phyloP scores from a whole-genome alignment of 805 yeast species.

The Candida tallmaniae region DNA sequence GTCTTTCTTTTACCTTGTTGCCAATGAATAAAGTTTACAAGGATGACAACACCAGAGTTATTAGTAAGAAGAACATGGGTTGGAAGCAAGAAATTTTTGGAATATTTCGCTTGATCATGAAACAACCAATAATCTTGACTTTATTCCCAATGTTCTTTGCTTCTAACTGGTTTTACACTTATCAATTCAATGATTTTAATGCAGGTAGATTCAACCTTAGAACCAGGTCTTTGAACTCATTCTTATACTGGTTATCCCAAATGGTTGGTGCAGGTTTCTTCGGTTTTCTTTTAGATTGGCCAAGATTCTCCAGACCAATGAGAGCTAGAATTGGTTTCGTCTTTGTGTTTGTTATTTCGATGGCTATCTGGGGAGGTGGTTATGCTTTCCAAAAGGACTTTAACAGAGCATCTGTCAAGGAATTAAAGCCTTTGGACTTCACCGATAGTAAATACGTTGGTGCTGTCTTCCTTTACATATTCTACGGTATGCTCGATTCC shows the following conservation, averaged over 20 bases:
- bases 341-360: conserved; percentile 33
- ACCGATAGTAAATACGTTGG: conserved; percentile 47
- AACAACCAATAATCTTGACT: conserved; percentile 38
- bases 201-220: conserved; percentile 52
- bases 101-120: conserved; percentile 6
- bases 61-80: conserved; percentile 41
- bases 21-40: conserved; percentile 48
- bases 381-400: conserved; percentile 40
- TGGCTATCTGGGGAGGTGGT: conserved; percentile 61
- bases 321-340: conserved; percentile 46
- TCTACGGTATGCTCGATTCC: conserved; percentile 58
- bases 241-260: conserved; percentile 58
- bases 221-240: conserved; percentile 57
- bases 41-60: conserved; percentile 47
- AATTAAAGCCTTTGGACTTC: conserved; percentile 39
- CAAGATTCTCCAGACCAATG: conserved; percentile 33
- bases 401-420: conserved; percentile 26
- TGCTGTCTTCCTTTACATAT: conserved; percentile 58
- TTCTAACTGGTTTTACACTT: conserved; percentile 64
- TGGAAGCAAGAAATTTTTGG: conserved; percentile 39
- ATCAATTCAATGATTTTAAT: conserved; percentile 57
- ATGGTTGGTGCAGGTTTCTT: conserved; percentile 51
- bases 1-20: conserved; percentile 42
- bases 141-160: conserved; percentile 60
- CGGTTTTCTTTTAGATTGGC: conserved; percentile 47